Evolutionary conservation across 164 flowering plant genomes (phyloP).

Genomic region (Hamamelis virginiana): DNA sequence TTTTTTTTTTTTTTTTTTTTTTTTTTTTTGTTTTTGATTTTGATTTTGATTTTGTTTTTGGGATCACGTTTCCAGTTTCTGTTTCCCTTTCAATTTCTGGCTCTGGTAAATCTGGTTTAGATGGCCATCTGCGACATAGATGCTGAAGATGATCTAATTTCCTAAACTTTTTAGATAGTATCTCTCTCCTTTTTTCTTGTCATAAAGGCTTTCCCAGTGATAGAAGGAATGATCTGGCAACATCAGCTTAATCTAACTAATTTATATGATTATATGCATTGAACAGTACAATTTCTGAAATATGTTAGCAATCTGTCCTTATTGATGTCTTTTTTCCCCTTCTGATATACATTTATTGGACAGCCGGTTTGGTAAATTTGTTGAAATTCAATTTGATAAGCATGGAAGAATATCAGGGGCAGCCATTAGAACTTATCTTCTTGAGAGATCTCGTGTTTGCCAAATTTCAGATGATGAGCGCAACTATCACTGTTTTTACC

Average conservation of each 20-base stretch:
- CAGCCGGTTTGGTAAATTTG: conserved; percentile 95
- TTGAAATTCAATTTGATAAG: conserved; percentile 81
- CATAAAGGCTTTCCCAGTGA: background rate
- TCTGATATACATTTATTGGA: conserved; percentile 13
- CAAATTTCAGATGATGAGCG: conserved; percentile 89
- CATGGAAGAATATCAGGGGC: conserved; percentile 86
- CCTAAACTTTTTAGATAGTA: background rate
- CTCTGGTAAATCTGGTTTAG: background rate
- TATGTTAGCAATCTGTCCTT: conserved; percentile 7
- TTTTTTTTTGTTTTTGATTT: too few species aligned
- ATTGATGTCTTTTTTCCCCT: conserved; percentile 9
- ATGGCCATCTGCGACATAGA: background rate
- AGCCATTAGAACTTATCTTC: conserved; percentile 80
- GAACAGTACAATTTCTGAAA: background rate
- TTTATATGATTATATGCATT: background rate
- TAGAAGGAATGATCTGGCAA: conserved; percentile 1
- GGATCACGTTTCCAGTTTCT: background rate
- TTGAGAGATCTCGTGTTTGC: conserved; percentile 93
- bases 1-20: too few species aligned
- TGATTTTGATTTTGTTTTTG: too few species aligned
- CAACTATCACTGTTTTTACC: conserved; percentile 86
- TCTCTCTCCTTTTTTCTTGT: background rate
- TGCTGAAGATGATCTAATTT: background rate
- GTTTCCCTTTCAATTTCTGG: background rate
- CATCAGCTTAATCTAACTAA: background rate